A percentile compares a stretch with the other conserved stretches of the same genome.
phyloP scores from a whole-genome alignment of 768 basidiomycete species.

The Suillus paluster region DNA sequence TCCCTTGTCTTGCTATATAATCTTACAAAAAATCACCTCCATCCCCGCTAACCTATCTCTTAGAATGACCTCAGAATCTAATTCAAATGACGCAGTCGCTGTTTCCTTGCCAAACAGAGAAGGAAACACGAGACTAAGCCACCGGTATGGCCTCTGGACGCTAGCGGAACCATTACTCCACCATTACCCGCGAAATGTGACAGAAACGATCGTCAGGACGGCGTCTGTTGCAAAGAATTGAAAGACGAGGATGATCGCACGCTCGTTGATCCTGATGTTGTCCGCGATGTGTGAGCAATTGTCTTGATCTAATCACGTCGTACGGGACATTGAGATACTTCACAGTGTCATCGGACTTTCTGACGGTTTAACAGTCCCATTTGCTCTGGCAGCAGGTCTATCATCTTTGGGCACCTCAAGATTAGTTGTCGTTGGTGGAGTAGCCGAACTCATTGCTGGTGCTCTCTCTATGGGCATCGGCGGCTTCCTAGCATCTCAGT shows the following conservation, averaged over 20 bases:
- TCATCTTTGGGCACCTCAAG: slow-evolving; percentile 87
- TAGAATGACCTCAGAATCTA: slow-evolving; percentile 3
- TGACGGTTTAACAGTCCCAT: slow-evolving; percentile 90
- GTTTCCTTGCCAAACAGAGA: slow-evolving; percentile 27
- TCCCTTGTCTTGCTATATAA: not conserved
- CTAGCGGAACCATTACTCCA: slow-evolving; percentile 41
- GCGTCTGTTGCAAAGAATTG: slow-evolving; percentile 89
- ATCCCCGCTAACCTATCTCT: not conserved
- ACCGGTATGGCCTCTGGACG: slow-evolving; percentile 69
- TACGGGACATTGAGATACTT: slow-evolving; percentile 7
- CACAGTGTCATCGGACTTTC: slow-evolving; percentile 83
- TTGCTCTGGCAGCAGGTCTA: slow-evolving; percentile 88
- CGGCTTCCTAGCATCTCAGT: slow-evolving; percentile 95
- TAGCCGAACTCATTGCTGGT: slow-evolving; percentile 96
- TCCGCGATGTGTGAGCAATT: slow-evolving; percentile 77
- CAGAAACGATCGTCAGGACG: slow-evolving; percentile 54
- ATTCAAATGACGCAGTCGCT: slow-evolving; percentile 5
- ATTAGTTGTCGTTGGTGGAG: slow-evolving; percentile 92
- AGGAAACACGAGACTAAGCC: slow-evolving; percentile 36
- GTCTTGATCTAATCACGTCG: not conserved
- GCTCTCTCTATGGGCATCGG: slow-evolving; percentile 99
- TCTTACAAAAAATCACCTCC: not conserved
- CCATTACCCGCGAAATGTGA: slow-evolving; percentile 64
- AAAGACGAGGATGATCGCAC: slow-evolving; percentile 79
- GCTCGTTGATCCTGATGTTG: slow-evolving; percentile 84